Evolutionary conservation across 352 stramenopile genomes (phyloP), one percentile per base, ranked within the genome.

Genomic region (Phytophthora sp.): DNA sequence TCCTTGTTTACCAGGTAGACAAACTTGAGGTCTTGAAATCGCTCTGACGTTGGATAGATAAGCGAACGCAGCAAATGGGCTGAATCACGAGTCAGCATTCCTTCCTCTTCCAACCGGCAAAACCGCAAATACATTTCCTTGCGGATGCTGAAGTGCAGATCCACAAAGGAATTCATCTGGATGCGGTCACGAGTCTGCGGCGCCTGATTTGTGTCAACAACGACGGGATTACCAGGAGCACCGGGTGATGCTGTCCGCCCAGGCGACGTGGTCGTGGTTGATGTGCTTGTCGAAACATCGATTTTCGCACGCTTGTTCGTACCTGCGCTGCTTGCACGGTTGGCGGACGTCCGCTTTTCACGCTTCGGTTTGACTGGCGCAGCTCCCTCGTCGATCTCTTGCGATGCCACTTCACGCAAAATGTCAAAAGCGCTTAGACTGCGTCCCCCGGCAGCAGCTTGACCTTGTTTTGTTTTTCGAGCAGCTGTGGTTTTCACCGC

Each of bases 1-100:
- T 94, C 83, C 50, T 92, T 93, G 63, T 95, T 95, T n/a, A 95
- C 84, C 13, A 94, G 61, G 66, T 95, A 95, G 18, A 95, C 87
- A 43, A 95, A 95, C 52, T 92, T 92, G 60, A 95, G 79, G 61
- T 95, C 87, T 75, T 93, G 84, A 38, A 95, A 95, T 41, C 74
- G 66, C 42, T 92, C 77, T 10, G 87, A 93, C 27, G 87, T 93
- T 60, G 87, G 87, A 50, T 92, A 92, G 55, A 92, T 94, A 42
- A 92, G 76, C 42, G 81, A 77, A 13, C 84, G 83, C 46, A 95
- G 66, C 54, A 91, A 39, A 62, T 91, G 83, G 13, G 87, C 87
- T 17, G 78, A 82, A 43, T 95, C 87, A 13, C 77, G 74, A 28
- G 79, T 77, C 18, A 95, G 32, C 53, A 88, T 77, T 1, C 83